Evolutionary conservation across 2,329 filamentous ascomycete species (phyloP).

Genomic region (Cylindrodendrum hubeiense): DNA sequence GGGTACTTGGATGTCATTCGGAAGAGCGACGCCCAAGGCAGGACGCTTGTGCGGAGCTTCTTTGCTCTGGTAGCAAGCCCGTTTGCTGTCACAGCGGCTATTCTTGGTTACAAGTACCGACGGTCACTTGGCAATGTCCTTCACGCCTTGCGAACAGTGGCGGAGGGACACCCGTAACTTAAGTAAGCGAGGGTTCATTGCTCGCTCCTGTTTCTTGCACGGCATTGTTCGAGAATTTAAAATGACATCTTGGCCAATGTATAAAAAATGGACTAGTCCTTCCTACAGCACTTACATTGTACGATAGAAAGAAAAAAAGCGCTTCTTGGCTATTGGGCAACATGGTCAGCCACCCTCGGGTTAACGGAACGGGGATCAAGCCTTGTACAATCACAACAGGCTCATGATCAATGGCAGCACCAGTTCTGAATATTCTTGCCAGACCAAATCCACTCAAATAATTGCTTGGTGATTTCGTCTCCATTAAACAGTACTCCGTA

Average conservation of each 20-base stretch:
- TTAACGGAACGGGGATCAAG: conserved; percentile 21
- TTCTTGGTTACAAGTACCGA: conserved; percentile 45
- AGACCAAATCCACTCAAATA: background rate
- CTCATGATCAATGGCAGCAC: background rate
- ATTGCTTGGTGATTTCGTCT: too few relatives aligned
- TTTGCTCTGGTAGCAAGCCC: conserved; percentile 51
- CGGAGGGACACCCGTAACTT: conserved; percentile 10
- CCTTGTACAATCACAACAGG: background rate
- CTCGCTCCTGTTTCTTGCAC: background rate
- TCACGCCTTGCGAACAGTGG: conserved; percentile 30
- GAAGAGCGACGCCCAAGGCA: conserved; percentile 77
- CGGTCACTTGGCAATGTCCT: conserved; percentile 37
- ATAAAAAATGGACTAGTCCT: background rate
- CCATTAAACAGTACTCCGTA: too few relatives aligned
- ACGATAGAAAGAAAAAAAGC: conserved; percentile 7
- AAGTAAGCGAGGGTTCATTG: background rate
- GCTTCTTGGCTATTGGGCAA: background rate
- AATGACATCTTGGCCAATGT: background rate
- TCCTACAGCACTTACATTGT: conserved; percentile 2
- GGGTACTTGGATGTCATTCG: conserved; percentile 85
- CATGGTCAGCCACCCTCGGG: conserved; percentile 16
- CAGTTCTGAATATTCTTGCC: background rate
- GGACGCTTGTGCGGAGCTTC: conserved; percentile 64
- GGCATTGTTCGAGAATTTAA: background rate
- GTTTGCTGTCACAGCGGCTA: conserved; percentile 40